phyloP scores from a whole-genome alignment of 2,329 filamentous ascomycete species.

The Fusarium drepaniforme region DNA sequence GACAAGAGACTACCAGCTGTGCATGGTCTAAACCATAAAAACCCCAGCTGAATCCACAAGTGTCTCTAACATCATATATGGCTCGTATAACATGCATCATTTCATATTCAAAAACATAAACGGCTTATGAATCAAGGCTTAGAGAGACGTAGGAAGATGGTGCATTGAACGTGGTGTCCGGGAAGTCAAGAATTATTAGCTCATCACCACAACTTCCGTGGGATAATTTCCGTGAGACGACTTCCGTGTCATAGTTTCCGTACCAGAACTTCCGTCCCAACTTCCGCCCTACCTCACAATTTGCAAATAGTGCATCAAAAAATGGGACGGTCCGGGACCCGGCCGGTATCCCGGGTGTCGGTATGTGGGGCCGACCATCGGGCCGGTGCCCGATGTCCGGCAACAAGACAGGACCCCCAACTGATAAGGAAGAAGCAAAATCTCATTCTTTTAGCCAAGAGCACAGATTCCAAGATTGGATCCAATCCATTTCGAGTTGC shows the following conservation, averaged over 20 bases:
- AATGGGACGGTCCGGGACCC: not conserved
- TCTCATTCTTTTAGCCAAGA: not conserved
- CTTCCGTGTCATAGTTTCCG: not conserved
- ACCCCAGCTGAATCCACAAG: not conserved
- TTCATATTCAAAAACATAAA: accelerated
- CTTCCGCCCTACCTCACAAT: not conserved
- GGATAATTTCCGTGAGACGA: not conserved
- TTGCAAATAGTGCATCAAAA: not conserved
- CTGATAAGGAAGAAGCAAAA: not conserved
- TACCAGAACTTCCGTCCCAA: not conserved
- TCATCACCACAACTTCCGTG: not conserved
- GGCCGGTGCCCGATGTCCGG: not conserved
- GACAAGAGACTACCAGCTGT: not conserved
- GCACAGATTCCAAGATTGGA: not conserved
- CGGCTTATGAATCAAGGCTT: not conserved
- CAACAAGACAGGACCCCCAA: not conserved
- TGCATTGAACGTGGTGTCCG: too few species aligned
- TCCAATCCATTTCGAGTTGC: not conserved
- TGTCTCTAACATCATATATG: not conserved
- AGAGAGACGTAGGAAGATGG: too few species aligned
- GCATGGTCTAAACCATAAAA: accelerated
- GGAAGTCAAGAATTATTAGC: too few species aligned
- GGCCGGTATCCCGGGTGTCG: not conserved
- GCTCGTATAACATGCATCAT: not conserved
- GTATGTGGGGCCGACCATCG: not conserved